phyloP scores from a whole-genome alignment of 2,329 filamentous ascomycete genomes.

The Pseudogymnoascus sp. region DNA sequence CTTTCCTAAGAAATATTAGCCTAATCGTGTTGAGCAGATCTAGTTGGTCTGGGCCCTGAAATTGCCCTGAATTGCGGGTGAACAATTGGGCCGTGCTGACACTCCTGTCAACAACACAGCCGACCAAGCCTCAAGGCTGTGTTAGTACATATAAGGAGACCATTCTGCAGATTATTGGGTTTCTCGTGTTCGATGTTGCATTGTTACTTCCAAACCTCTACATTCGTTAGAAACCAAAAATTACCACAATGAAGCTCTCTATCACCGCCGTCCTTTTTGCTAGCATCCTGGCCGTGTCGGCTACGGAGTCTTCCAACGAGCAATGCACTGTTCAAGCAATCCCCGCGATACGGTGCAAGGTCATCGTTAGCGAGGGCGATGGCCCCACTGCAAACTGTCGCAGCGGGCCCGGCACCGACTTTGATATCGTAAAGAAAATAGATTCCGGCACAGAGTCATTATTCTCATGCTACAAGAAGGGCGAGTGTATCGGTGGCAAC shows the following conservation, averaged over 20 bases:
- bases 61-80: background rate
- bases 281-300: background rate
- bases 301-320: background rate
- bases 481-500: background rate
- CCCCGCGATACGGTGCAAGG: background rate
- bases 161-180: background rate
- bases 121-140: background rate
- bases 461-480: conserved; percentile 6
- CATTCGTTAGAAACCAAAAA: background rate
- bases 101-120: background rate
- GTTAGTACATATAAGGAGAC: background rate
- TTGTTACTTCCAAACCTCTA: background rate
- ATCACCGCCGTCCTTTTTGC: background rate
- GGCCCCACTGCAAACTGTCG: background rate
- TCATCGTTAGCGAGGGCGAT: background rate
- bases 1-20: conserved; percentile 2
- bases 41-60: background rate
- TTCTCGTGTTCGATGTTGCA: background rate
- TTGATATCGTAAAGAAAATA: background rate
- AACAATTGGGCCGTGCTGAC: background rate
- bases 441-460: background rate
- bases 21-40: background rate
- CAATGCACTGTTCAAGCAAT: background rate
- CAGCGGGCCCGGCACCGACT: background rate
- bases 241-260: background rate